A percentile compares a stretch with the other conserved stretches of the same genome.
phyloP scores from a whole-genome alignment of 2,329 filamentous ascomycete species.

The Rhynchosporium secalis region DNA sequence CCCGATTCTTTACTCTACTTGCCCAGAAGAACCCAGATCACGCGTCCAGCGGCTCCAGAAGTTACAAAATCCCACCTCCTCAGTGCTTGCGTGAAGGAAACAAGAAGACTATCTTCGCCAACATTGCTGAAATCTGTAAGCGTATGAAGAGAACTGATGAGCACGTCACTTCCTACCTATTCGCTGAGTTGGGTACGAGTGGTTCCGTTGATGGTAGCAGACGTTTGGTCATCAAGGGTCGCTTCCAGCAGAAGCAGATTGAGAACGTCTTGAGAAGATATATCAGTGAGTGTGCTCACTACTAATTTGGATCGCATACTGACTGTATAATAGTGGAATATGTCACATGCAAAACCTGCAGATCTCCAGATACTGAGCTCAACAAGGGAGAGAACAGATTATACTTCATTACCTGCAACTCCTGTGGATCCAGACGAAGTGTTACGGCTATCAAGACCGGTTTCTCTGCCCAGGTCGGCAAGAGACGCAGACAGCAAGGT shows the following conservation, averaged over 20 bases:
- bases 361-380: constrained; percentile 90
- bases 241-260: constrained; percentile 99
- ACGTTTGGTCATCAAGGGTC: constrained; percentile 96
- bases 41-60: constrained; percentile 82
- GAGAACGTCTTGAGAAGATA: constrained; percentile 96
- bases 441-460: constrained; percentile 99
- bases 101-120: constrained; percentile 99
- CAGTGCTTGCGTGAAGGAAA: constrained; percentile 99
- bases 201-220: constrained; percentile 92
- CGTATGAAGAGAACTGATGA: constrained; percentile 99
- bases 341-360: constrained; percentile 98
- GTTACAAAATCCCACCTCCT: constrained; percentile 98
- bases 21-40: constrained; percentile 97
- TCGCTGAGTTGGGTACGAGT: constrained; percentile 96
- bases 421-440: constrained; percentile 77
- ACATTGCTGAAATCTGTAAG: constrained; percentile 98
- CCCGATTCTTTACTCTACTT: constrained; percentile 91
- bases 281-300: constrained; percentile 67
- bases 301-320: constrained; percentile 20
- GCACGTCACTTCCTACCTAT: constrained; percentile 95
- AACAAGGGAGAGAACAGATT: constrained; percentile 99
- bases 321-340: constrained; percentile 67
- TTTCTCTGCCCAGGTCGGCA: constrained; percentile 99
- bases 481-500: constrained; percentile 91
- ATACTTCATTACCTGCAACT: constrained; percentile 98